Evolutionary conservation across 441 rosid genomes (phyloP), one percentile per base, ranked within the genome.

Genomic region (Euphorbia corollata): DNA sequence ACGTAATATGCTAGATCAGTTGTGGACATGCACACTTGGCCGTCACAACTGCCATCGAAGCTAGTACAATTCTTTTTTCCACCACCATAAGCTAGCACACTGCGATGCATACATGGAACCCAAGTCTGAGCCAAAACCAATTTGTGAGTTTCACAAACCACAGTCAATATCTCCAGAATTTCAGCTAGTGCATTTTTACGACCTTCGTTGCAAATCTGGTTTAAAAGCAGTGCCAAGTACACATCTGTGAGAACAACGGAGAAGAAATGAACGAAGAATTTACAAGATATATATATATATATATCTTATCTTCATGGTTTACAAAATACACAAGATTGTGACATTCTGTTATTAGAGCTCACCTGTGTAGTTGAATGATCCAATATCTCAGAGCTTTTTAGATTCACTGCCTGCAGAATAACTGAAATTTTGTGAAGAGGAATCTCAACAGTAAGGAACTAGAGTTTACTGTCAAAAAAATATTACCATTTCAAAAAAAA

Each of bases 71-170:
- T 88, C 83, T 90, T 90, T 90, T 84, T 87, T 18, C 96, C 97
- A 58, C 98, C 98, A 20, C 95, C 98, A 53, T 82, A 57, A 47
- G 96, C 86, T 32, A 93, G 80, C 73, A 87, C 91, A 61, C 84
- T 86, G 12, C 96, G 88, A 74, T 93, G 95, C 88, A 82, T 82
- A 82, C 98, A 93, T 12, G 97, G 96, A 51, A 92, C 84, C 98
- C 97, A 93, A 34, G 98, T 92, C 82, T 90, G 97, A 70, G 98
- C 98, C 83, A 90, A 70, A 64, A 97, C 97, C 41, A 92, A 77
- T 64, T 88, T 90, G 75, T 88, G 85, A 11, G 88, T 83, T 80
- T 93, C 96, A 36, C 98, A 90, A 4, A 84, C 82, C 64, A 82
- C 84, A 0, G 94, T 85, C 73, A 90, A 75, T 71, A 93, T 87